Evolutionary conservation across 257 asterid species (phyloP).

Genomic region (Buddleja alternifolia): DNA sequence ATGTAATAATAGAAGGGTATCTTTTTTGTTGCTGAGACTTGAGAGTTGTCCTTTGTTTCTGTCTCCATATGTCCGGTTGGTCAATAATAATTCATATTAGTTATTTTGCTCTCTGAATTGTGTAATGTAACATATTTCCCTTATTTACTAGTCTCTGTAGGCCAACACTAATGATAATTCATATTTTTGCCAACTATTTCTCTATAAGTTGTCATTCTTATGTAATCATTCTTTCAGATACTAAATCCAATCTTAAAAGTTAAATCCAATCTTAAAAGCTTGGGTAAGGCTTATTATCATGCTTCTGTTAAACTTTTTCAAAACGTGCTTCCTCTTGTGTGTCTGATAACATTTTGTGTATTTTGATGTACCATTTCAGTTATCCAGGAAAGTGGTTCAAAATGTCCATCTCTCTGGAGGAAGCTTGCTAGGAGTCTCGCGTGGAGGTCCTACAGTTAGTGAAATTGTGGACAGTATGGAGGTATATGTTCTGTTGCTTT

Average conservation of each 20-base stretch:
- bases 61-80: slow-evolving; percentile 1
- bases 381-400: slow-evolving; percentile 89
- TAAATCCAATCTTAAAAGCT: slow-evolving; percentile 22
- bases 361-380: slow-evolving; percentile 44
- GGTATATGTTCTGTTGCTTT: slow-evolving; percentile 43
- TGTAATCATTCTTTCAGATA: not conserved
- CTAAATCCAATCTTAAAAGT: slow-evolving; percentile 19
- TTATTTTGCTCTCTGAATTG: slow-evolving; percentile 15
- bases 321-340: slow-evolving; percentile 10
- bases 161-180: not conserved
- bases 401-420: slow-evolving; percentile 97
- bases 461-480: slow-evolving; percentile 88
- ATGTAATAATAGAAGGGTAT: not conserved
- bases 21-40: no score
- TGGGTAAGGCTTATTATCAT: slow-evolving; percentile 9
- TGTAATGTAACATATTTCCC: slow-evolving; percentile 1
- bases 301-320: not conserved
- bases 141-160: not conserved
- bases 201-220: not conserved
- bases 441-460: slow-evolving; percentile 86
- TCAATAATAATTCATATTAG: not conserved
- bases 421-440: slow-evolving; percentile 96
- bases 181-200: slow-evolving; percentile 20
- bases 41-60: no score
- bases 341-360: not conserved